Evolutionary conservation across 805 yeast genomes (phyloP).

Genomic region (Candida anglica): DNA sequence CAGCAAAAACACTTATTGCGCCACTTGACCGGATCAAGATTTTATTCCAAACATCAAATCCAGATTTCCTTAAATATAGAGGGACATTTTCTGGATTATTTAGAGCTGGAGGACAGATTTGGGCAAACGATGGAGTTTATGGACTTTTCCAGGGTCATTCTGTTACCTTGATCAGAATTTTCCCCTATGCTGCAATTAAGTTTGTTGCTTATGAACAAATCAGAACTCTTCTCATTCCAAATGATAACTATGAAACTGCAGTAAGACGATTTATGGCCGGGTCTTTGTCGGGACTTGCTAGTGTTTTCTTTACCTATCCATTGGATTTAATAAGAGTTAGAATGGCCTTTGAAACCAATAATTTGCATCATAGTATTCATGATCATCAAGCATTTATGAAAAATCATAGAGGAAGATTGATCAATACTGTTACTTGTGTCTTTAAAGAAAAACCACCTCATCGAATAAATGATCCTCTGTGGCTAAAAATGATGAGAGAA

Average conservation of each 20-base stretch:
- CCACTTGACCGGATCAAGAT: slow-evolving; percentile 95
- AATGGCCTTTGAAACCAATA: slow-evolving; percentile 79
- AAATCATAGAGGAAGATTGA: slow-evolving; percentile 25
- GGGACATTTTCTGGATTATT: slow-evolving; percentile 78
- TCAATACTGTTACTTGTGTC: slow-evolving; percentile 27
- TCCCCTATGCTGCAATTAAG: slow-evolving; percentile 96
- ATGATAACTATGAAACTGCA: slow-evolving; percentile 71
- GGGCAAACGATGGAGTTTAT: slow-evolving; percentile 60
- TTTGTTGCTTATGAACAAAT: slow-evolving; percentile 96
- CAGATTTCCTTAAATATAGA: slow-evolving; percentile 74
- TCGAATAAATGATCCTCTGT: slow-evolving; percentile 26
- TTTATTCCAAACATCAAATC: slow-evolving; percentile 90
- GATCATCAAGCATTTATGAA: slow-evolving; percentile 21
- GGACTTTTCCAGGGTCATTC: slow-evolving; percentile 96
- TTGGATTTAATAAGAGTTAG: slow-evolving; percentile 86
- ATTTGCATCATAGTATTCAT: slow-evolving; percentile 21
- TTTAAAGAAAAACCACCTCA: slow-evolving; percentile 36
- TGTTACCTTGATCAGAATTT: slow-evolving; percentile 83
- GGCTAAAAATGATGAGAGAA: slow-evolving; percentile 33
- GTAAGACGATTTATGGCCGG: slow-evolving; percentile 82
- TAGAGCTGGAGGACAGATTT: slow-evolving; percentile 67
- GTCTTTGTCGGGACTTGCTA: slow-evolving; percentile 80
- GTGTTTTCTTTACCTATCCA: slow-evolving; percentile 90
- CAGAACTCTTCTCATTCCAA: slow-evolving; percentile 73
- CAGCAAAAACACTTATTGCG: slow-evolving; percentile 94